Percentiles rank a stretch among this genome's conserved stretches.
phyloP scores from a whole-genome alignment of 768 basidiomycete species.

The Serendipita sp. region DNA sequence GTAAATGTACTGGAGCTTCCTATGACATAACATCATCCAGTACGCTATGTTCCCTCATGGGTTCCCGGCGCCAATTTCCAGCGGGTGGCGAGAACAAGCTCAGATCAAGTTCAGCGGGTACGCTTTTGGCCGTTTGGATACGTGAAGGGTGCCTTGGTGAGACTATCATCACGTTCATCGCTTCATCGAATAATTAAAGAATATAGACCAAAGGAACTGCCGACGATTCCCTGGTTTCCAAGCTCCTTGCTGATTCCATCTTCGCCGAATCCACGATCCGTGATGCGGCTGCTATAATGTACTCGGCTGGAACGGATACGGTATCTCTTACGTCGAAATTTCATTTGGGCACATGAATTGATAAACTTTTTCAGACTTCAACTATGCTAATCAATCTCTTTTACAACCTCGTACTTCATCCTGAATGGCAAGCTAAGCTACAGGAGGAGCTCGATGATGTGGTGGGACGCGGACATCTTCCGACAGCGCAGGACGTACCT shows the following conservation, averaged over 20 bases:
- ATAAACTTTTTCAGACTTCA: background rate
- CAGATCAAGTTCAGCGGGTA: background rate
- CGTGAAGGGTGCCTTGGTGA: background rate
- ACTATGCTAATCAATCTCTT: conserved; percentile 4
- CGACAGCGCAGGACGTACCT: background rate
- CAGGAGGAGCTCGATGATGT: background rate
- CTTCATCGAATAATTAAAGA: background rate
- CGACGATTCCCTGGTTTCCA: background rate
- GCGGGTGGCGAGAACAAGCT: background rate
- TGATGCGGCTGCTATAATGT: background rate
- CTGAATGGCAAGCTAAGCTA: background rate
- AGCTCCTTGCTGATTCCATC: background rate
- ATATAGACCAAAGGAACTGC: background rate
- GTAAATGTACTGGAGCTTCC: background rate
- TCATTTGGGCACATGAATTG: background rate
- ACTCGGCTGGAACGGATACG: background rate
- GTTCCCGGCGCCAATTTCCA: background rate
- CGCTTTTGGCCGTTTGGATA: background rate
- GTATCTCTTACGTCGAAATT: background rate
- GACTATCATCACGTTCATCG: background rate
- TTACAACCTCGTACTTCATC: conserved; percentile 15
- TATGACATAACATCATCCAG: background rate
- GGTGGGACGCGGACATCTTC: background rate
- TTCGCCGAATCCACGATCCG: background rate
- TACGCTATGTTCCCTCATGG: background rate